Evolutionary conservation across 768 basidiomycete species (phyloP).

Genomic region (Phylloporus arenicola): DNA sequence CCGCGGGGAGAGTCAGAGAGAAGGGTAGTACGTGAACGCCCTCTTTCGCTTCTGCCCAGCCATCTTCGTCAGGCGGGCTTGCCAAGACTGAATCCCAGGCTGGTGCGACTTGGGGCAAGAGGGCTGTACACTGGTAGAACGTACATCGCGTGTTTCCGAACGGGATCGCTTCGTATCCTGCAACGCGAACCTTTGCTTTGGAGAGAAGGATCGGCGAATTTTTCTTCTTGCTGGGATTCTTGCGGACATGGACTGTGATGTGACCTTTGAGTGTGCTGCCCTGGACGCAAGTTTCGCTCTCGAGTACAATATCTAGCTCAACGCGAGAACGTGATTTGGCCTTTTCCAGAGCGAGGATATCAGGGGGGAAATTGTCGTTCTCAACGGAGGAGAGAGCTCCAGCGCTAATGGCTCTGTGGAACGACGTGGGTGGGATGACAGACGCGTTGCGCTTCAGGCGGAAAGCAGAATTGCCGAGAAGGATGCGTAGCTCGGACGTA

Average conservation of each 20-base stretch:
- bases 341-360: slow-evolving; percentile 55
- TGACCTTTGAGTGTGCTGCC: slow-evolving; percentile 68
- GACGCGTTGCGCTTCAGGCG: slow-evolving; percentile 51
- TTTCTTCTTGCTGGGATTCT: slow-evolving; percentile 49
- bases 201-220: slow-evolving; percentile 53
- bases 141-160: slow-evolving; percentile 58
- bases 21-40: slow-evolving; percentile 73
- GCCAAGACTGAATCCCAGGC: slow-evolving; percentile 39
- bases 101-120: slow-evolving; percentile 46
- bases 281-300: slow-evolving; percentile 72
- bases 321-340: slow-evolving; percentile 71
- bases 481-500: slow-evolving; percentile 51
- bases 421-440: slow-evolving; percentile 30
- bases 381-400: slow-evolving; percentile 1
- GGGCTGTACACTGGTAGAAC: slow-evolving; percentile 72
- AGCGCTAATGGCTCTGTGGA: slow-evolving; percentile 5
- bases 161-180: slow-evolving; percentile 77
- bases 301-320: slow-evolving; percentile 74
- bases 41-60: slow-evolving; percentile 55
- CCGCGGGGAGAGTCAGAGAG: slow-evolving; percentile 57
- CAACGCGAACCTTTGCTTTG: slow-evolving; percentile 70
- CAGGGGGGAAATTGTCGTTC: slow-evolving; percentile 13
- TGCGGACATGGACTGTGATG: slow-evolving; percentile 59
- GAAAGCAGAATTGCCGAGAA: slow-evolving; percentile 58
- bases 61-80: slow-evolving; percentile 50